phyloP scores from a whole-genome alignment of 345 rosid genomes.

The Melastoma malabathricum region DNA sequence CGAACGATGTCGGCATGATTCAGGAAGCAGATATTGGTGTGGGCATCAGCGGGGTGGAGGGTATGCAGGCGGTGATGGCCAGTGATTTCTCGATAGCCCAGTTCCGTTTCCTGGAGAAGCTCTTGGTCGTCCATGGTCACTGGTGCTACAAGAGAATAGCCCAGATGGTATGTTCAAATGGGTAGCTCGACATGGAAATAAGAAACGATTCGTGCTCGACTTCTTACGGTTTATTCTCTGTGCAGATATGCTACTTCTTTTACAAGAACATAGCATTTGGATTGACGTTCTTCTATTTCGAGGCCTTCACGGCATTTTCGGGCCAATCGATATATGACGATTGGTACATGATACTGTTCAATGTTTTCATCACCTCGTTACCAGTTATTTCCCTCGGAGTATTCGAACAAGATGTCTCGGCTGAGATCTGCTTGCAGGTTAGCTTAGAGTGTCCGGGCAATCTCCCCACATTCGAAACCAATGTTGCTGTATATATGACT shows the following conservation, averaged over 20 bases:
- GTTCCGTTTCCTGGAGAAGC: conserved; percentile 53
- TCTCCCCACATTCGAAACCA: not conserved
- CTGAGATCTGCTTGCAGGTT: conserved; percentile 74
- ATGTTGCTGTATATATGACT: too few relatives aligned
- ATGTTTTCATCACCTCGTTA: conserved; percentile 57
- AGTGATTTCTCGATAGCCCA: conserved; percentile 75
- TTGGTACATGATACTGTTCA: conserved; percentile 60
- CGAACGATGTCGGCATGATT: conserved; percentile 88
- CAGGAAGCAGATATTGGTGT: conserved; percentile 93
- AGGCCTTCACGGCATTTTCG: conserved; percentile 50
- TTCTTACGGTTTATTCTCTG: not conserved
- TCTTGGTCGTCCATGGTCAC: conserved; percentile 69
- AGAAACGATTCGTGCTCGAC: not conserved
- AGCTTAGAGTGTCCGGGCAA: not conserved
- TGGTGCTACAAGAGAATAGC: conserved; percentile 78
- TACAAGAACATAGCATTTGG: conserved; percentile 82
- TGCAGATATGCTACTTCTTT: conserved; percentile 51
- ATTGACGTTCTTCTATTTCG: conserved; percentile 68
- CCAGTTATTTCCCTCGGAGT: conserved; percentile 70
- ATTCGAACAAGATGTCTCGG: conserved; percentile 65
- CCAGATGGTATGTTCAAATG: conserved; percentile 42
- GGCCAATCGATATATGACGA: conserved; percentile 61
- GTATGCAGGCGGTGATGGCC: conserved; percentile 96
- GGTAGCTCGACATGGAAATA: not conserved
- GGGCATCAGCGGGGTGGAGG: conserved; percentile 83